Conservation (phyloP, 108 stramenopile species). For the Pinguiococcus pyrenoidosus region DNA sequence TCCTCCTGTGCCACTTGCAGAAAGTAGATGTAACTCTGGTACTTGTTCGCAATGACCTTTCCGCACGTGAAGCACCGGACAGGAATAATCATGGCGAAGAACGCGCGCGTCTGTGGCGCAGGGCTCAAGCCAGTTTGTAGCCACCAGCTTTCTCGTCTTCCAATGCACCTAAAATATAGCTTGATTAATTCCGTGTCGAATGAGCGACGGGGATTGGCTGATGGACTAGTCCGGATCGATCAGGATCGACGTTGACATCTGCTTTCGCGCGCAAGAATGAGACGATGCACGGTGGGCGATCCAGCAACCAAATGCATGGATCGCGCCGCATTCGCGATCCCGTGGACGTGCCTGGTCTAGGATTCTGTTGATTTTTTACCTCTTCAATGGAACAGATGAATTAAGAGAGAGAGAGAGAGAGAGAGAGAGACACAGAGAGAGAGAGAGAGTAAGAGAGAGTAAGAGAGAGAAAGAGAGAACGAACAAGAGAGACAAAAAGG, state of each 20-base stretch:
- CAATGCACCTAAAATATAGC: neutral
- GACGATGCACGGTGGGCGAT: too few species aligned
- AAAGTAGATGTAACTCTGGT: constrained; percentile 89
- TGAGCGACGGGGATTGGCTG: neutral
- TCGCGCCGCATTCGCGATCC: too few species aligned
- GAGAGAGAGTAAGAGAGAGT: neutral
- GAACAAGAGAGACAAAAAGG: neutral
- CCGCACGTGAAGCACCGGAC: constrained; percentile 99
- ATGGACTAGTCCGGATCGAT: too few species aligned
- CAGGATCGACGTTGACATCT: neutral
- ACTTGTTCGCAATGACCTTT: constrained; percentile 96
- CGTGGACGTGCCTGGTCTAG: too few species aligned
- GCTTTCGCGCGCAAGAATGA: neutral
- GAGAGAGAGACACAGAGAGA: neutral
- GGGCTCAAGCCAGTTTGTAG: neutral
- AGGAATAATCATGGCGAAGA: constrained; percentile 84
- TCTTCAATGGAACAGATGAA: neutral
- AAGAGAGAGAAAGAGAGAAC: neutral
- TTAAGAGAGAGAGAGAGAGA: neutral
- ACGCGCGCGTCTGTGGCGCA: neutral
- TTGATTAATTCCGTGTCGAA: neutral
- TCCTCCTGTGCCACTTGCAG: too few species aligned
- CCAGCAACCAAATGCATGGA: too few species aligned
- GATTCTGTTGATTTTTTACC: neutral
- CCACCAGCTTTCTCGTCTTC: neutral